Evolutionary conservation across 2,329 filamentous ascomycete species (phyloP).

Genomic region (Apiospora arundinis): DNA sequence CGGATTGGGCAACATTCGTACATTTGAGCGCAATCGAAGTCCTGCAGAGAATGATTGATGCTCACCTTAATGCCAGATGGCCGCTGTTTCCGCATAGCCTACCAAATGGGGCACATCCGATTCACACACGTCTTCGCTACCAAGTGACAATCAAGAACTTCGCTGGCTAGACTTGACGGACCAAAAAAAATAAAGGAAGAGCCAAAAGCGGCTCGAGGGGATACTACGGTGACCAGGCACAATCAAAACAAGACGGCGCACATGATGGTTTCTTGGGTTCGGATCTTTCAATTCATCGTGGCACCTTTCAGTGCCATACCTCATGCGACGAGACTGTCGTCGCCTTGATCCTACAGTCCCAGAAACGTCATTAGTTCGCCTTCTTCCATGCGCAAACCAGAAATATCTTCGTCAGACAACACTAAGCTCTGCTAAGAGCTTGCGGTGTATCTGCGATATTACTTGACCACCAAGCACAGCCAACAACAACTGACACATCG

Average conservation of each 20-base stretch:
- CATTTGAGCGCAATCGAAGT: neutral
- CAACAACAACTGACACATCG: neutral
- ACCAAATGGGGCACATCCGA: neutral
- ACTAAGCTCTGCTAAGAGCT: neutral
- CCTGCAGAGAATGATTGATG: neutral
- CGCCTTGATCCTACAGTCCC: neutral
- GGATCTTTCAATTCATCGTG: conserved; percentile 15
- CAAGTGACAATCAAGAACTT: neutral
- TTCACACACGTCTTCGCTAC: neutral
- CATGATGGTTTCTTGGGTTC: conserved; percentile 1
- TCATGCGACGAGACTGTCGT: neutral
- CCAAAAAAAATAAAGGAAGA: neutral
- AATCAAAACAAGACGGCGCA: neutral
- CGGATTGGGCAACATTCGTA: conserved; percentile 16
- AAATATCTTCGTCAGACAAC: neutral
- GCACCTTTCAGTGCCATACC: neutral
- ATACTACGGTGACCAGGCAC: neutral
- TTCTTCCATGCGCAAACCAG: neutral
- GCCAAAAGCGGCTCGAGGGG: neutral
- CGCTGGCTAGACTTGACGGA: neutral
- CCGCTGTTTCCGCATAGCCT: conserved; percentile 4
- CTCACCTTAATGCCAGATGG: conserved; percentile 4
- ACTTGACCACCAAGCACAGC: neutral
- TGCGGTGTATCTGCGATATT: neutral
- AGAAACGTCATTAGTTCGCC: neutral